A percentile compares a stretch with the other conserved stretches of the same genome.
These are phyloP conservation scores for Ostreobium quekettii DNA, from an alignment of 139 green algal genomes.

Conservation along the genomic window DNA sequence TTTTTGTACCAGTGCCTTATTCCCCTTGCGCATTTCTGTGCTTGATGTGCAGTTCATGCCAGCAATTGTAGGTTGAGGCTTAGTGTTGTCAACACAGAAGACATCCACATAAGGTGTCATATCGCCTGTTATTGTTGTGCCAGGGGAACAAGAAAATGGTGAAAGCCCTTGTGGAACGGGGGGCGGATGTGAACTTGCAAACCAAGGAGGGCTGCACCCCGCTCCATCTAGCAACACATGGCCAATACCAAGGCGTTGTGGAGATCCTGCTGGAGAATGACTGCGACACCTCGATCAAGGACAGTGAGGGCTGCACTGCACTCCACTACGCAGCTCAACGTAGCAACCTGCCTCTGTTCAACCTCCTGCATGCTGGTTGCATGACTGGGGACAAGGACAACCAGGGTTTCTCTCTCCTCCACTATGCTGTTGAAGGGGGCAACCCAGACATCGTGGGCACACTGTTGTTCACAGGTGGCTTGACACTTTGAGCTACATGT, in stretches of 20 bases:
- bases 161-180: not conserved
- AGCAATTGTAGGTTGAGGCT: too few species aligned
- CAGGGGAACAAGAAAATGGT: not conserved
- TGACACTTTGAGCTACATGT: too few species aligned
- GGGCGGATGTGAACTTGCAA: constrained; percentile 1
- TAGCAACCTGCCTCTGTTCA: constrained; percentile 3
- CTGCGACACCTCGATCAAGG: not conserved
- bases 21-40: too few species aligned
- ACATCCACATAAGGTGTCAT: too few species aligned
- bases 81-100: too few species aligned
- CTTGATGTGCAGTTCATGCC: too few species aligned
- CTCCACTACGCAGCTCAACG: constrained; percentile 21
- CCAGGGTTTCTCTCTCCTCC: constrained; percentile 18
- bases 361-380: not conserved
- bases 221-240: not conserved
- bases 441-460: constrained; percentile 22
- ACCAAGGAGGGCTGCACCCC: not conserved
- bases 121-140: too few species aligned
- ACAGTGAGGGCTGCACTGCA: constrained; percentile 14
- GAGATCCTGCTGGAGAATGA: constrained; percentile 9
- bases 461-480: constrained; percentile 22
- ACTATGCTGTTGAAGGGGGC: constrained; percentile 30
- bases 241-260: not conserved
- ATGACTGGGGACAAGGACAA: constrained; percentile 11
- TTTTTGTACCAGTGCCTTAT: too few species aligned